phyloP scores from a whole-genome alignment of 768 basidiomycete genomes.

The Lactifluus volemus region DNA sequence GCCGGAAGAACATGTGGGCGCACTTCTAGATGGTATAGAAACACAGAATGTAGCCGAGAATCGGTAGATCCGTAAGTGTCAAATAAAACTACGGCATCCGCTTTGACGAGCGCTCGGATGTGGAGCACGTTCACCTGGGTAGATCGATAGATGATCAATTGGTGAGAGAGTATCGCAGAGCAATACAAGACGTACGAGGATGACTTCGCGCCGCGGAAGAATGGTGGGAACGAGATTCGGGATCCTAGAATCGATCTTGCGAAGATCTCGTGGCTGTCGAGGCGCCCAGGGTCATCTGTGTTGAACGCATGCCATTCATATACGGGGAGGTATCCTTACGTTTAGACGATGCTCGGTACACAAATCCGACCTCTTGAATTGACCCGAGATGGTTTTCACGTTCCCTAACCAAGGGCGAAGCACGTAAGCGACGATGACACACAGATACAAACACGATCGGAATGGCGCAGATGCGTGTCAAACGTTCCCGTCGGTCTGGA shows the following conservation, averaged over 20 bases:
- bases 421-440: constrained; percentile 21
- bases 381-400: constrained; percentile 80
- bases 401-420: constrained; percentile 42
- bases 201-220: constrained; percentile 77
- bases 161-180: neutral
- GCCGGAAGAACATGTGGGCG: constrained; percentile 18
- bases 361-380: constrained; percentile 86
- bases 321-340: constrained; percentile 41
- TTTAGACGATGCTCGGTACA: constrained; percentile 83
- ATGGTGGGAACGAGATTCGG: constrained; percentile 95
- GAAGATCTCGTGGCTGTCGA: constrained; percentile 80
- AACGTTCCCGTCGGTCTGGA: constrained; percentile 4
- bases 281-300: constrained; percentile 18
- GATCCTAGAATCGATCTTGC: constrained; percentile 91
- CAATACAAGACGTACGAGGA: constrained; percentile 50
- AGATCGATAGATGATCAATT: constrained; percentile 9
- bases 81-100: constrained; percentile 85
- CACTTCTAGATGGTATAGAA: constrained; percentile 83
- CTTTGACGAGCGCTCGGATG: constrained; percentile 90
- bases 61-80: constrained; percentile 86
- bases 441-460: neutral
- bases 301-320: neutral
- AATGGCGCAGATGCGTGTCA: neutral
- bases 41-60: constrained; percentile 78
- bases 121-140: constrained; percentile 85